Conservation (phyloP, 2,329 filamentous ascomycete genomes). For the Leptographium procerum region DNA sequence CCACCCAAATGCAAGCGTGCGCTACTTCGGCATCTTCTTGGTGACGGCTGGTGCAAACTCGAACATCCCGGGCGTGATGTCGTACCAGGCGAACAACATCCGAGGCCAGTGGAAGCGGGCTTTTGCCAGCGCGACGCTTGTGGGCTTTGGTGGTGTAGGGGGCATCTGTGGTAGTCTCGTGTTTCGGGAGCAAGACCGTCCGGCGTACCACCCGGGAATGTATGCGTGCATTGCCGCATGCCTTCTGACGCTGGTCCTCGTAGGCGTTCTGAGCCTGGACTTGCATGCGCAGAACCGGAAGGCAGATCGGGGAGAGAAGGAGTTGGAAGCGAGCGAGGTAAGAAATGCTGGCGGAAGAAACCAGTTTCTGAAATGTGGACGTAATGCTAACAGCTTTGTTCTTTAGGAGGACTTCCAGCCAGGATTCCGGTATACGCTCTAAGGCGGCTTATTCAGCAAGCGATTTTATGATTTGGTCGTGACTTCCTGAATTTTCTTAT, state of each 20-base stretch:
- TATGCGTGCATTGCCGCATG: conserved; percentile 43
- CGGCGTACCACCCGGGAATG: conserved; percentile 42
- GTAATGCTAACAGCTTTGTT: not conserved
- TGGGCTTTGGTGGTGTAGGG: conserved; percentile 66
- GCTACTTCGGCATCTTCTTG: conserved; percentile 67
- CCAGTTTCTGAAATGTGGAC: not conserved
- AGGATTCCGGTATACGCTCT: conserved; percentile 30
- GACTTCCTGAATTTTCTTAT: too few relatives aligned
- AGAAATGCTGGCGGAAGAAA: not conserved
- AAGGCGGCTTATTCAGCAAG: conserved; percentile 12
- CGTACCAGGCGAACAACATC: conserved; percentile 82
- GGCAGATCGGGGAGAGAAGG: conserved; percentile 41
- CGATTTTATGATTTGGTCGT: not conserved
- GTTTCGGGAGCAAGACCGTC: conserved; percentile 48
- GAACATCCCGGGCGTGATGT: conserved; percentile 63
- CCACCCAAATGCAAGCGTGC: conserved; percentile 38
- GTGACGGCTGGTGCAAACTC: conserved; percentile 66
- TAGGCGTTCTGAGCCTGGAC: conserved; percentile 26
- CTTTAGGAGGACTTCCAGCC: conserved; percentile 25
- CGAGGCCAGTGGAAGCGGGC: conserved; percentile 83
- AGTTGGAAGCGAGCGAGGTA: conserved; percentile 33
- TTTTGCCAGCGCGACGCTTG: conserved; percentile 63
- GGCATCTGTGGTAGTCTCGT: conserved; percentile 67
- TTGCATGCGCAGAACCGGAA: conserved; percentile 34
- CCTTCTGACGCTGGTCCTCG: conserved; percentile 33